phyloP scores from a whole-genome alignment of 495 filamentous ascomycete species.

The Geoglossum glabrum region DNA sequence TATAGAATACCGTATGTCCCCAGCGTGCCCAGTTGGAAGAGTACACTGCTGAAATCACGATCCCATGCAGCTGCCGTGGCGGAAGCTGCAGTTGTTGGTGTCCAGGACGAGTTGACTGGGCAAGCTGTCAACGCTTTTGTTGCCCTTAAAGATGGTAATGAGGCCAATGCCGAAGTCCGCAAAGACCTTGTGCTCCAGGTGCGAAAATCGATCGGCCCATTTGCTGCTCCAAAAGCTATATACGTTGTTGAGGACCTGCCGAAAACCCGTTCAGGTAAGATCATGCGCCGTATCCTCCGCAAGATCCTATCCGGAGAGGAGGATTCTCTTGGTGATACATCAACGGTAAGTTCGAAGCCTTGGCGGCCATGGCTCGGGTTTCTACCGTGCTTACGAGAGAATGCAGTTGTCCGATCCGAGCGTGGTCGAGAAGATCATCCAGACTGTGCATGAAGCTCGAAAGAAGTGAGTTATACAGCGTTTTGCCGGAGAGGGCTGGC shows the following conservation, averaged over 20 bases:
- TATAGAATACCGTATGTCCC: conserved; percentile 58
- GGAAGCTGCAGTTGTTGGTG: conserved; percentile 89
- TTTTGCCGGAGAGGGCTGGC: not conserved
- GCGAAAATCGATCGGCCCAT: conserved; percentile 89
- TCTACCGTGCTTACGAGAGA: conserved; percentile 20
- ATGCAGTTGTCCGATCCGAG: conserved; percentile 68
- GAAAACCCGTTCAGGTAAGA: conserved; percentile 95
- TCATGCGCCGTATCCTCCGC: conserved; percentile 90
- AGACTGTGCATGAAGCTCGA: conserved; percentile 43
- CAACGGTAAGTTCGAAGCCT: conserved; percentile 43
- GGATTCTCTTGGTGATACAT: conserved; percentile 82
- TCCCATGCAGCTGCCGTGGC: conserved; percentile 40
- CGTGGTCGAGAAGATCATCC: conserved; percentile 78
- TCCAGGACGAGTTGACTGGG: conserved; percentile 80
- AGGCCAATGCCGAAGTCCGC: conserved; percentile 57
- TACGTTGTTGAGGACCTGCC: conserved; percentile 81
- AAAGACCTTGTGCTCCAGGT: conserved; percentile 92
- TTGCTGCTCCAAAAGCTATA: conserved; percentile 87
- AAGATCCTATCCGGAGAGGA: conserved; percentile 96
- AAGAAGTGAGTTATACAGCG: conserved; percentile 22
- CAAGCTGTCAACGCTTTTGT: conserved; percentile 98
- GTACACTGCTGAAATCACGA: conserved; percentile 5
- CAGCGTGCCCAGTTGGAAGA: not conserved
- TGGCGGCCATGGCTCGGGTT: not conserved
- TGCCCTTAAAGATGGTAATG: conserved; percentile 69